Percentiles rank a stretch among this genome's conserved stretches.
Conservation (phyloP, 2,329 filamentous ascomycete genomes). For the Hypomyces perniciosus region DNA sequence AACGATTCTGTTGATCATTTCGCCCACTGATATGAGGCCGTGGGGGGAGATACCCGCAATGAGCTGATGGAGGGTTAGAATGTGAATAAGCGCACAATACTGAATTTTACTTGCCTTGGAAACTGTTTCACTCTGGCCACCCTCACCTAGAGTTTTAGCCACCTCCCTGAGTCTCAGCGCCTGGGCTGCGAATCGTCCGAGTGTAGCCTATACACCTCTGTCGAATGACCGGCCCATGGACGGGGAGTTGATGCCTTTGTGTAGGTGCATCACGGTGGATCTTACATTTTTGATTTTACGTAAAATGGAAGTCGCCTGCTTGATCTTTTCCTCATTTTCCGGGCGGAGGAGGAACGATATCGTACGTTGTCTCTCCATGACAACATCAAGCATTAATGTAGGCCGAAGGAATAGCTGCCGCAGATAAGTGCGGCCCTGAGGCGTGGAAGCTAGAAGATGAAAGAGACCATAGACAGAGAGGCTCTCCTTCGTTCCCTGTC, state of each 20-base stretch:
- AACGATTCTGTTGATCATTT: constrained; percentile 65
- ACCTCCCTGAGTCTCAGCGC: constrained; percentile 63
- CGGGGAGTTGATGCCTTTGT: constrained; percentile 64
- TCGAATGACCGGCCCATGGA: constrained; percentile 47
- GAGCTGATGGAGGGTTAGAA: neutral
- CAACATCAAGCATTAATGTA: constrained; percentile 59
- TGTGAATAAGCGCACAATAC: neutral
- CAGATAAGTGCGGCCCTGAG: constrained; percentile 69
- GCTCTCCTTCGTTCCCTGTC: constrained; percentile 67
- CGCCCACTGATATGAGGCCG: constrained; percentile 59
- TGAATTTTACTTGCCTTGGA: constrained; percentile 35
- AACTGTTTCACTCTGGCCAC: constrained; percentile 17
- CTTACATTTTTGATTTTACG: constrained; percentile 72
- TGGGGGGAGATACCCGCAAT: constrained; percentile 51
- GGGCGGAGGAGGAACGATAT: constrained; percentile 61
- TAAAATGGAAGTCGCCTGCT: constrained; percentile 54
- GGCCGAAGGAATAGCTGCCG: constrained; percentile 80
- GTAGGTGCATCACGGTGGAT: constrained; percentile 60
- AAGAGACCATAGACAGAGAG: constrained; percentile 83
- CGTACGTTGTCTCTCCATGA: constrained; percentile 65
- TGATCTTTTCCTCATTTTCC: constrained; percentile 56
- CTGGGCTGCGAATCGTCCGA: constrained; percentile 65
- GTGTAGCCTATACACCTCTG: constrained; percentile 65
- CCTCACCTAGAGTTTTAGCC: constrained; percentile 30
- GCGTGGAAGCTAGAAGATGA: constrained; percentile 64